Conservation (phyloP, 805 yeast species). For the Zygoascus ofunaensis region DNA sequence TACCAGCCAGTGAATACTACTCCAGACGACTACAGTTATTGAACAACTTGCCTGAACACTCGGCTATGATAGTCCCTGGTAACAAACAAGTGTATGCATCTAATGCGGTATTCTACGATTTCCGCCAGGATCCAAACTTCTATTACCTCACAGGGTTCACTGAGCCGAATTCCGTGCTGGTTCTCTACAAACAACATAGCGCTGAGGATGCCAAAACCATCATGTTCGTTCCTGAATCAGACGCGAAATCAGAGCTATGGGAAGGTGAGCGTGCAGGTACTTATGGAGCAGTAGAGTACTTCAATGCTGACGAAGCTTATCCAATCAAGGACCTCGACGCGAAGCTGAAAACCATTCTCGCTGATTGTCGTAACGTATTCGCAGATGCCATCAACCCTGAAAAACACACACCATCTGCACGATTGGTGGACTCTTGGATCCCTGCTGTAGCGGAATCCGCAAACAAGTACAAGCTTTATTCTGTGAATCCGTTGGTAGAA, state of each 20-base stretch:
- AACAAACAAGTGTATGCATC: slow-evolving; percentile 67
- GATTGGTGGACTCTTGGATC: not conserved
- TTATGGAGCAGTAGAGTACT: slow-evolving; percentile 68
- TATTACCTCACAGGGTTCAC: slow-evolving; percentile 87
- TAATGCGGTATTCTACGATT: slow-evolving; percentile 84
- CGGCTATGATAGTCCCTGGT: slow-evolving; percentile 70
- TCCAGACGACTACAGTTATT: slow-evolving; percentile 58
- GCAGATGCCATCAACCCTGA: slow-evolving; percentile 8
- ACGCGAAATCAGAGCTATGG: slow-evolving; percentile 77
- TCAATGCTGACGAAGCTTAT: slow-evolving; percentile 75
- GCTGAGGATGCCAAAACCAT: slow-evolving; percentile 41
- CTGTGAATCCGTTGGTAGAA: slow-evolving; percentile 16
- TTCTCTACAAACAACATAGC: slow-evolving; percentile 36
- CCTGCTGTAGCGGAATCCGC: not conserved
- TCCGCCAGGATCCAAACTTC: slow-evolving; percentile 86
- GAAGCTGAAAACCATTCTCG: slow-evolving; percentile 4
- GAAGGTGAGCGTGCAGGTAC: slow-evolving; percentile 89
- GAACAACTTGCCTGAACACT: slow-evolving; percentile 45
- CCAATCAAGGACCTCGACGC: slow-evolving; percentile 33
- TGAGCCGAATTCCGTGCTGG: slow-evolving; percentile 71
- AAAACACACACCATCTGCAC: not conserved
- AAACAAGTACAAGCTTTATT: not conserved
- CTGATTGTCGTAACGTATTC: slow-evolving; percentile 8
- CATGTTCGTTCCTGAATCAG: slow-evolving; percentile 79
- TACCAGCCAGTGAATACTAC: slow-evolving; percentile 73